phyloP scores from a whole-genome alignment of 345 rosid species.

The Ceriops zippeliana region DNA sequence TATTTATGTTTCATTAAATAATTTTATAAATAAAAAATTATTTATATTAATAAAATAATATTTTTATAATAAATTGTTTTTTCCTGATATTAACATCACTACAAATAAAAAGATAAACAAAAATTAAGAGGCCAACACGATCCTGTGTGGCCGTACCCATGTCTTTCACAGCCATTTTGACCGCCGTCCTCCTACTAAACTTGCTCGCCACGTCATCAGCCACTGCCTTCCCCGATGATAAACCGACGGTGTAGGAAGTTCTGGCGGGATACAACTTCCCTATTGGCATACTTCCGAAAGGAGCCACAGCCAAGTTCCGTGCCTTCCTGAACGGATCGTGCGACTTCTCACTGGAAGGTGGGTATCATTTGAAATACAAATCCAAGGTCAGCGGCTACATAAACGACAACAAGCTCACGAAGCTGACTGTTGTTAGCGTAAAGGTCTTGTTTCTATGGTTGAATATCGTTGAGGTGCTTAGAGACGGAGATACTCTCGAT shows the following conservation, averaged over 20 bases:
- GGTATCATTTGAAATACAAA: slow-evolving; percentile 75
- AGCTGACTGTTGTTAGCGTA: slow-evolving; percentile 74
- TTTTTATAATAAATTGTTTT: too few species aligned
- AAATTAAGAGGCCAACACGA: too few species aligned
- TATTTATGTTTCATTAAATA: too few species aligned
- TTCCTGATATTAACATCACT: too few species aligned
- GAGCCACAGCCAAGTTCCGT: slow-evolving; percentile 52
- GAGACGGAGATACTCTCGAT: slow-evolving; percentile 55
- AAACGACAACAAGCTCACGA: slow-evolving; percentile 49
- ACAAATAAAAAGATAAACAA: too few species aligned
- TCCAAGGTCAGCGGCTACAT: slow-evolving; percentile 69
- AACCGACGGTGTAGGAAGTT: slow-evolving; percentile 59
- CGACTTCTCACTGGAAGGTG: slow-evolving; percentile 81
- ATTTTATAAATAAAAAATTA: too few species aligned
- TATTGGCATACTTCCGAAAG: slow-evolving; percentile 74
- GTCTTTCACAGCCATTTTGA: background rate
- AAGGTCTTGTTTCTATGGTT: slow-evolving; percentile 89
- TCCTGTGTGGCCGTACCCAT: background rate
- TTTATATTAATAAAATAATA: too few species aligned
- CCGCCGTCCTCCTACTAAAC: slow-evolving; percentile 12
- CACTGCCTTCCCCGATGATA: slow-evolving; percentile 13
- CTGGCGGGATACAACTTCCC: slow-evolving; percentile 73
- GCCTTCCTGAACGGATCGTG: slow-evolving; percentile 62
- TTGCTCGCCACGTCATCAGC: slow-evolving; percentile 22
- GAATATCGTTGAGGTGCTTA: slow-evolving; percentile 76